Base-by-base conservation (phyloP, 768 basidiomycete species). In the Auricularia auricula-judae region DNA sequence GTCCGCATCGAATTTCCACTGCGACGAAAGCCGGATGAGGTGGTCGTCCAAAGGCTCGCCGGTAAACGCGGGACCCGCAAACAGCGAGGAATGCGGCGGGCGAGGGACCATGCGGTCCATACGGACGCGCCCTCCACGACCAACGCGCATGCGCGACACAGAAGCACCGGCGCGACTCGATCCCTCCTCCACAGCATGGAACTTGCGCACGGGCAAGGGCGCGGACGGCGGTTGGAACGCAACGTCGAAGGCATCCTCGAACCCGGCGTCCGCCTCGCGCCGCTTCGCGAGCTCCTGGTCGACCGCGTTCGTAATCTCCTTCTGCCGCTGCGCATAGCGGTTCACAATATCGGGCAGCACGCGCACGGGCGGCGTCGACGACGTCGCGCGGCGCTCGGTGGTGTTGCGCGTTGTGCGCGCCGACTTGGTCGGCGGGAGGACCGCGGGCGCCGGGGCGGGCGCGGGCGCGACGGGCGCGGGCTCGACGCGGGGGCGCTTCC, bases 91-190 rank as follows among this genome's bases (percentile, higher is more conserved):
- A 58, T 29, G 33, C 36, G 4, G 33, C 63, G 51, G 59, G 63
- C 8, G 47, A 61, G 14, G 4, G 65, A 43, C n/a, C 67, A 69
- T 14, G 74, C 96, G 83, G 75, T 97, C 93, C 18, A 96, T 69
- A 67, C 85, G 77, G 14, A 86, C 72, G 35, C 91, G 83, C 3
- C 95, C 95, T 39, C 89, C 91, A 63, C 96, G 89, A 1, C 93
- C 93, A 64, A 82, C 74, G 8, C 96, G 88, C 60, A 88, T 70
- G 66, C 95, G 89, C 64, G 93, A 76, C 8, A 77, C 71, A 7
- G 75, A 67, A 3, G 72, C 78, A 2, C 8, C 53, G 11, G 18
- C 7, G 53, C 39, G 39, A 42, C n/a, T 18, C 29, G 53, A 4
- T 5, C 56, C 34, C 23, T 10, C 23, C 56, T 10, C 23, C 56